phyloP scores from a whole-genome alignment of 371 early-diverging fungal genomes.

The Parasitella parasitica region DNA sequence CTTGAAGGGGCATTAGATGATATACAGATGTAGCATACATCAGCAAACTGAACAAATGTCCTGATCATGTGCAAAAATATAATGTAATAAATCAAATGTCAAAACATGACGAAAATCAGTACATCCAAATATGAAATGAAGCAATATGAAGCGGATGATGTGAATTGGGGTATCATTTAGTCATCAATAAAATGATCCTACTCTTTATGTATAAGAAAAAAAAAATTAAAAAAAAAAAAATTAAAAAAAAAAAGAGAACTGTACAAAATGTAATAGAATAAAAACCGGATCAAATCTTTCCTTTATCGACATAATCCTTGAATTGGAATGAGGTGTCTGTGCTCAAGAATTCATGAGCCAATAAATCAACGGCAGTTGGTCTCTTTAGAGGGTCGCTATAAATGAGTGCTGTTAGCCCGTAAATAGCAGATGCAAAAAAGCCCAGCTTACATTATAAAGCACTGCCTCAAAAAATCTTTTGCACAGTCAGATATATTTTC shows the following conservation, averaged over 20 bases:
- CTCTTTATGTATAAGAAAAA: too few species aligned
- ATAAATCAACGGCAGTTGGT: slow-evolving; percentile 65
- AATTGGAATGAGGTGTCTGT: slow-evolving; percentile 51
- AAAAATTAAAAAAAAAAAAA: too few species aligned
- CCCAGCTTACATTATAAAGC: slow-evolving; percentile 62
- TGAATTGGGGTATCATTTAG: too few species aligned
- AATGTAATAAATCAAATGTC: too few species aligned
- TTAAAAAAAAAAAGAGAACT: neutral
- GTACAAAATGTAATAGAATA: neutral
- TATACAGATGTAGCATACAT: too few species aligned
- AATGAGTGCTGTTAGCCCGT: neutral
- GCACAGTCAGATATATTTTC: slow-evolving; percentile 63
- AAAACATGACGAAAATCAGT: too few species aligned
- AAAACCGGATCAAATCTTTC: slow-evolving; percentile 21
- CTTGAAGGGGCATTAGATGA: too few species aligned
- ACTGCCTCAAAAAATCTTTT: slow-evolving; percentile 61
- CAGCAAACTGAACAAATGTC: too few species aligned
- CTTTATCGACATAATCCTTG: slow-evolving; percentile 36
- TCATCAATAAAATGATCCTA: too few species aligned
- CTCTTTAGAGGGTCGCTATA: slow-evolving; percentile 60
- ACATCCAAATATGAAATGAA: too few species aligned
- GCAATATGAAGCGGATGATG: too few species aligned
- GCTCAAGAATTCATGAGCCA: slow-evolving; percentile 50
- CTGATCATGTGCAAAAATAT: too few species aligned
- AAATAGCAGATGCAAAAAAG: neutral